Conservation (phyloP, 108 stramenopile species). For the Pseudonitzschia multiseries region DNA sequence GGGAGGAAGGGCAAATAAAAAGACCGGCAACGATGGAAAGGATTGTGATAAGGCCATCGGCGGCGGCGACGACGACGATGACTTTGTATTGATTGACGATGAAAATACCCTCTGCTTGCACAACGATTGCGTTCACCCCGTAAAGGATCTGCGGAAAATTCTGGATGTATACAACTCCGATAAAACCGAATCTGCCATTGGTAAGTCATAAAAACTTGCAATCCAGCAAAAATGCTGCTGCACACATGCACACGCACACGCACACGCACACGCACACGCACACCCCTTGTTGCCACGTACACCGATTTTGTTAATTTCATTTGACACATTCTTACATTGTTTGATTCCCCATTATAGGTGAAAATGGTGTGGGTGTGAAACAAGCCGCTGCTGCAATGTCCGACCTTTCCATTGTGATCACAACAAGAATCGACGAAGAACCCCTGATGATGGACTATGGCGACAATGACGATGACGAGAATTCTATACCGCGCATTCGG, state of each 20-base stretch:
- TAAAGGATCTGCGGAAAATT: constrained; percentile 34
- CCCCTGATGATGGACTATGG: constrained; percentile 24
- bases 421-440: constrained; percentile 22
- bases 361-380: constrained; percentile 68
- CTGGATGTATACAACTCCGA: constrained; percentile 60
- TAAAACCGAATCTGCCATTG: constrained; percentile 43
- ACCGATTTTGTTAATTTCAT: background rate
- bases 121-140: constrained; percentile 38
- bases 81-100: constrained; percentile 13
- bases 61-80: background rate
- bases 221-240: background rate
- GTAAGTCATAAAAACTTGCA: constrained; percentile 27
- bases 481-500: background rate
- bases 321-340: background rate
- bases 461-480: background rate
- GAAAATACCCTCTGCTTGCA: constrained; percentile 12
- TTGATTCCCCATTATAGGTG: background rate
- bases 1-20: background rate
- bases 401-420: constrained; percentile 43
- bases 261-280: too few relatives aligned
- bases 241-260: too few relatives aligned
- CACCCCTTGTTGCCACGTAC: too few relatives aligned
- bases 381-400: constrained; percentile 56
- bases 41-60: background rate
- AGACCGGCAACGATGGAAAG: background rate